Conservation (phyloP, 2,329 filamentous ascomycete genomes). For the Fonsecaea nubica region DNA sequence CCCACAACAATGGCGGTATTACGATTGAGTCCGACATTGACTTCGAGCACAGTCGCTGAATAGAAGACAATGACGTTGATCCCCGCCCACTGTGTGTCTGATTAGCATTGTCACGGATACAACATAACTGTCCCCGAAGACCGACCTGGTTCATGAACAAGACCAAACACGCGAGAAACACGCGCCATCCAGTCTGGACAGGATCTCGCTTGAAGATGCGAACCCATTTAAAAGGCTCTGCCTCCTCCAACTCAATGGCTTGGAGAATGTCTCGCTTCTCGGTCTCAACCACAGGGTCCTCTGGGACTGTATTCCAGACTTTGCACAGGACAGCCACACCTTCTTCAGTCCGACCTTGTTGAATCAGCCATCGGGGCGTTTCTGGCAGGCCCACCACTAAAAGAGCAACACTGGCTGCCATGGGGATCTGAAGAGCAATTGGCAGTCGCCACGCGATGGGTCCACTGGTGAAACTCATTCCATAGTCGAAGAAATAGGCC, state of each 20-base stretch:
- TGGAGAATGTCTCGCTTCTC: conserved; percentile 36
- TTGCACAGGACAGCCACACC: conserved; percentile 44
- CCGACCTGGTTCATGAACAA: conserved; percentile 56
- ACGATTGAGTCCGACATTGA: conserved; percentile 55
- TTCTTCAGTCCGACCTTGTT: conserved; percentile 42
- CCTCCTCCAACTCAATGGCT: conserved; percentile 47
- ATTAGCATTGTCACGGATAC: conserved; percentile 6
- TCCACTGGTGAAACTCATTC: conserved; percentile 49
- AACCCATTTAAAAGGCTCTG: conserved; percentile 4
- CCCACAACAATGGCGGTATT: conserved; percentile 57
- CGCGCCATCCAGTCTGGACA: conserved; percentile 52
- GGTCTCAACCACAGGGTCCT: conserved; percentile 39
- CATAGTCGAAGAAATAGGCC: conserved; percentile 51
- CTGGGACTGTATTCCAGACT: conserved; percentile 47
- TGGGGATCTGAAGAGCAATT: conserved; percentile 44
- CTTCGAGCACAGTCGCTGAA: conserved; percentile 47
- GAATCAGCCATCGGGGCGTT: conserved; percentile 48
- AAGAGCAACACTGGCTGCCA: conserved; percentile 43
- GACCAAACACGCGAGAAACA: conserved; percentile 55
- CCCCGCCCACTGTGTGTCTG: conserved; percentile 16
- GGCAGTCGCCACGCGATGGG: conserved; percentile 44
- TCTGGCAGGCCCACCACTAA: conserved; percentile 52
- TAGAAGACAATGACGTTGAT: conserved; percentile 44
- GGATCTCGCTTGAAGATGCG: conserved; percentile 52
- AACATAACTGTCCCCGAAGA: not conserved